phyloP scores from a whole-genome alignment of 768 basidiomycete species.

The Trametes coccinea region DNA sequence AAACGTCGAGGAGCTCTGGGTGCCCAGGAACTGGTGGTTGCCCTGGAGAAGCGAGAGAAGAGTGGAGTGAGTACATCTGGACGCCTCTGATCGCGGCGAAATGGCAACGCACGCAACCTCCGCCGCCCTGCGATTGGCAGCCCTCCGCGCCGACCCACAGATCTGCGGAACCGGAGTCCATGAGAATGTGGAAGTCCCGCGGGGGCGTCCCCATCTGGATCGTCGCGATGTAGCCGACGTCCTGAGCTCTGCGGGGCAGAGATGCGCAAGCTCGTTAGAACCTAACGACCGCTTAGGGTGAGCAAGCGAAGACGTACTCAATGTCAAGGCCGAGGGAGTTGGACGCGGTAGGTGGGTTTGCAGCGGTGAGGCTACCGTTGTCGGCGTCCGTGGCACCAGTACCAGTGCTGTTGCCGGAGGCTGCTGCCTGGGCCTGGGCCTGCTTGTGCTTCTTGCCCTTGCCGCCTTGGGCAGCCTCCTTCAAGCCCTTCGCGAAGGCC shows the following conservation, averaged over 20 bases:
- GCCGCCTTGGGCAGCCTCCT: slow-evolving; percentile 14
- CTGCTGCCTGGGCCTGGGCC: slow-evolving; percentile 1
- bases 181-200: slow-evolving; percentile 42
- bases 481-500: slow-evolving; percentile 3
- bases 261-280: slow-evolving; percentile 2
- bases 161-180: slow-evolving; percentile 51
- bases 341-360: slow-evolving; percentile 41
- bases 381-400: slow-evolving; percentile 21
- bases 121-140: slow-evolving; percentile 35
- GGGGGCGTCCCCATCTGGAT: slow-evolving; percentile 48
- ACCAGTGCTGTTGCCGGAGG: not conserved
- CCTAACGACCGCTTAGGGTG: not conserved
- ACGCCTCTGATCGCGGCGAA: not conserved
- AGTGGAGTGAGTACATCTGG: not conserved
- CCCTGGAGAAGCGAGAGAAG: slow-evolving; percentile 41
- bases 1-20: slow-evolving; percentile 63
- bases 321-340: slow-evolving; percentile 71
- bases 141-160: slow-evolving; percentile 42
- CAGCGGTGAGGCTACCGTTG: slow-evolving; percentile 40
- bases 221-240: slow-evolving; percentile 51
- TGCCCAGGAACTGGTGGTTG: slow-evolving; percentile 66
- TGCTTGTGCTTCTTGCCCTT: slow-evolving; percentile 18
- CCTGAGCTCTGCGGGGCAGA: slow-evolving; percentile 40
- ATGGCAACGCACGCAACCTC: slow-evolving; percentile 40
- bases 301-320: slow-evolving; percentile 45